Evolutionary conservation across 2,329 filamentous ascomycete genomes (phyloP).

Genomic region (Chaetomiaceae sp.): DNA sequence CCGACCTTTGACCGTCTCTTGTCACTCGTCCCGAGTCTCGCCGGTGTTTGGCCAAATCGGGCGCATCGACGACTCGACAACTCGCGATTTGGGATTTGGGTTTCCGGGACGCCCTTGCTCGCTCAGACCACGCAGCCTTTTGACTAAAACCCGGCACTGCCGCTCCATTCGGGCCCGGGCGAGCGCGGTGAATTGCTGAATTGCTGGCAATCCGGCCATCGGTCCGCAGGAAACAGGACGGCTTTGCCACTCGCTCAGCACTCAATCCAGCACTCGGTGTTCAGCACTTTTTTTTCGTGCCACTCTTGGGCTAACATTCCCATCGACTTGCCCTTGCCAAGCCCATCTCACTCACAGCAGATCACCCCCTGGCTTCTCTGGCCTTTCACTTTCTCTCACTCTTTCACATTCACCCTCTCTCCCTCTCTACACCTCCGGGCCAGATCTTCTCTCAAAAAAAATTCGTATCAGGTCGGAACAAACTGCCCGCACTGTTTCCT

Average conservation of each 20-base stretch:
- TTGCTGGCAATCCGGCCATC: too few species aligned
- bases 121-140: background rate
- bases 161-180: background rate
- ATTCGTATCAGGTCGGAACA: background rate
- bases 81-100: background rate
- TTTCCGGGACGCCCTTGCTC: conserved; percentile 4
- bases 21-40: background rate
- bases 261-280: too few species aligned
- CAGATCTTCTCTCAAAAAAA: background rate
- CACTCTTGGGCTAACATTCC: background rate
- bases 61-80: background rate
- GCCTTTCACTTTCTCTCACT: background rate
- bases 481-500: background rate
- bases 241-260: too few species aligned
- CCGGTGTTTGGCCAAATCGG: background rate
- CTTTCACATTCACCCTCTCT: background rate
- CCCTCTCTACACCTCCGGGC: background rate
- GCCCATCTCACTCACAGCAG: background rate
- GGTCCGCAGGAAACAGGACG: too few species aligned
- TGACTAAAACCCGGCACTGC: background rate
- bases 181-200: too few species aligned
- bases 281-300: background rate
- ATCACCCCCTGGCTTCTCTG: background rate
- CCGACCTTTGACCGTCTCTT: too few species aligned
- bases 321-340: conserved; percentile 8